phyloP scores from a whole-genome alignment of 2,329 filamentous ascomycete species.

The Sclerotinia nivalis region DNA sequence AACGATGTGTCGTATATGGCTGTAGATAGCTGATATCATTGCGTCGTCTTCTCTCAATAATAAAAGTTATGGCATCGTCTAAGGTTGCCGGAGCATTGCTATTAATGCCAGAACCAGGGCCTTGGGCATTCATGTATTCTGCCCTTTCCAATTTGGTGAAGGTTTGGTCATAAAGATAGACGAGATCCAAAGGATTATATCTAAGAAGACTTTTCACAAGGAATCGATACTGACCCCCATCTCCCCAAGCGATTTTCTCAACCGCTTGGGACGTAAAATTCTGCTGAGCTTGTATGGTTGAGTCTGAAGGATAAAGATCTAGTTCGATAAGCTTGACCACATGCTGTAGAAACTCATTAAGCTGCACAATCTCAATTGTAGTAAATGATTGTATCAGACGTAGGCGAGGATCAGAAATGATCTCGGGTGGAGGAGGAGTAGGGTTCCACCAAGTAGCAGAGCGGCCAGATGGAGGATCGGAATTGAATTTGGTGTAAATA shows the following conservation, averaged over 20 bases:
- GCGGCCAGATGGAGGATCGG: constrained; percentile 2
- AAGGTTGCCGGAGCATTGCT: constrained; percentile 37
- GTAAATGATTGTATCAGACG: constrained; percentile 36
- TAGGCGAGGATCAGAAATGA: constrained; percentile 34
- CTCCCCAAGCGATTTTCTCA: constrained; percentile 39
- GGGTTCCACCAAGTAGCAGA: not conserved
- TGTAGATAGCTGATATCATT: not conserved
- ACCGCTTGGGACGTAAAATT: constrained; percentile 32
- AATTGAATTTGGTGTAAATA: constrained; percentile 36
- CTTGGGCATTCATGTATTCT: constrained; percentile 34
- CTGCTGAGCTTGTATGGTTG: constrained; percentile 36
- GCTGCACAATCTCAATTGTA: constrained; percentile 36
- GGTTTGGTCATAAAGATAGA: constrained; percentile 38
- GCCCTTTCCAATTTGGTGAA: constrained; percentile 36
- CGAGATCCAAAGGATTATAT: constrained; percentile 34
- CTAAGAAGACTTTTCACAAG: constrained; percentile 37
- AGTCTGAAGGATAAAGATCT: constrained; percentile 39
- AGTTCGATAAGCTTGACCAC: constrained; percentile 36
- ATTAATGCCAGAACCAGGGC: constrained; percentile 27
- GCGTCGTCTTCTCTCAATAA: constrained; percentile 9
- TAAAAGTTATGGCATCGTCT: constrained; percentile 1
- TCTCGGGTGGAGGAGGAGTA: constrained; percentile 29
- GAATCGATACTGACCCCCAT: constrained; percentile 33
- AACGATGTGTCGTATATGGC: not conserved
- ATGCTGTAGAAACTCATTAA: constrained; percentile 38